Conservation (phyloP, 1,139 yeast genomes). For the Insectozyma bohioensis region DNA sequence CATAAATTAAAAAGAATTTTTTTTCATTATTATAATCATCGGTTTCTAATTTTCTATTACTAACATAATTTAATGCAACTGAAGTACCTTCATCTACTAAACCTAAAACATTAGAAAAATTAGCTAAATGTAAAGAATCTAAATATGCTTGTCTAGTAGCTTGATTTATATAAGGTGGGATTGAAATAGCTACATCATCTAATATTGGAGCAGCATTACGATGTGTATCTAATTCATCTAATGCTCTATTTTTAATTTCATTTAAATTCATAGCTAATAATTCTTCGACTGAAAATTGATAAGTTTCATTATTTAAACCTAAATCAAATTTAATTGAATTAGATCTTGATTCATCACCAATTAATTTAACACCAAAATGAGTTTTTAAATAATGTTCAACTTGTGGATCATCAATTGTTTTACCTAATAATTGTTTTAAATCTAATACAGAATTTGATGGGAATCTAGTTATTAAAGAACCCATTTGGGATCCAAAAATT, state of each 20-base stretch:
- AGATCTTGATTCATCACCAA: constrained; percentile 36
- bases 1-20: constrained; percentile 74
- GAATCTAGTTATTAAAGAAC: constrained; percentile 66
- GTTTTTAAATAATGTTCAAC: constrained; percentile 44
- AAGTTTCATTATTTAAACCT: constrained; percentile 44
- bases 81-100: constrained; percentile 90
- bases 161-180: constrained; percentile 70
- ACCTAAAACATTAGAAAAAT: constrained; percentile 57
- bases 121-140: constrained; percentile 75
- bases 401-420: constrained; percentile 46
- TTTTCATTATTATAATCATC: constrained; percentile 35
- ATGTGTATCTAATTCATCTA: constrained; percentile 31
- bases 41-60: constrained; percentile 45
- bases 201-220: constrained; percentile 38
- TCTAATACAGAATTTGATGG: constrained; percentile 72
- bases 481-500: constrained; percentile 75
- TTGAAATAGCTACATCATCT: constrained; percentile 69
- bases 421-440: constrained; percentile 72
- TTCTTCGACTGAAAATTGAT: constrained; percentile 62
- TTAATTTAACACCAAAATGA: constrained; percentile 64
- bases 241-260: constrained; percentile 67
- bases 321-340: constrained; percentile 58
- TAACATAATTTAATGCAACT: constrained; percentile 75
- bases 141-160: constrained; percentile 68
- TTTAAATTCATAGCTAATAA: constrained; percentile 77